Conservation (phyloP, 139 green algal species). For the Coccomyxa sp. region DNA sequence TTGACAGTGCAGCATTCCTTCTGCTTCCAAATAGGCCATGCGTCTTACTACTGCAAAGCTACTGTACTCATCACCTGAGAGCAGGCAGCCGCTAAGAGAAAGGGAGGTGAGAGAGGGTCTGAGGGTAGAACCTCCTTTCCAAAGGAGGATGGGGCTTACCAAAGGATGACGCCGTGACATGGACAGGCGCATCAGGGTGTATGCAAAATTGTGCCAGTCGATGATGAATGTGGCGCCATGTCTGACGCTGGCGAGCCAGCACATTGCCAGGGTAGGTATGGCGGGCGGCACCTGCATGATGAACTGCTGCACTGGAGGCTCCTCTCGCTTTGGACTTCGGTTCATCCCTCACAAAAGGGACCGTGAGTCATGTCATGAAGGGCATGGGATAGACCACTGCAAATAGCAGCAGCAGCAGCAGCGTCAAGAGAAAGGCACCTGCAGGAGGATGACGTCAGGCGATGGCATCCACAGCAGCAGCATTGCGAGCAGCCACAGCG, state of each 20-base stretch:
- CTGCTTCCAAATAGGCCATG: too few species aligned
- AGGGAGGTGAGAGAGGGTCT: too few species aligned
- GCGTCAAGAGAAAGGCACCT: slow-evolving; percentile 47
- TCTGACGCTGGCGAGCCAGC: slow-evolving; percentile 53
- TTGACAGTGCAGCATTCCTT: too few species aligned
- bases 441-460: slow-evolving; percentile 55
- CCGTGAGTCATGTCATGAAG: neutral
- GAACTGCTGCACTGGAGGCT: neutral
- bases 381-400: neutral
- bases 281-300: slow-evolving; percentile 82
- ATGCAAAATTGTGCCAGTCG: slow-evolving; percentile 97
- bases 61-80: too few species aligned
- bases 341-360: too few species aligned
- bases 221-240: slow-evolving; percentile 67
- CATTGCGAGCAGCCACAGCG: slow-evolving; percentile 53
- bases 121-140: too few species aligned
- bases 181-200: slow-evolving; percentile 81
- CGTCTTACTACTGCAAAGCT: too few species aligned
- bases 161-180: slow-evolving; percentile 47
- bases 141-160: too few species aligned
- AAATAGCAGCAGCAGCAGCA: neutral
- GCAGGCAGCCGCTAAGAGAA: too few species aligned
- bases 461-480: slow-evolving; percentile 50
- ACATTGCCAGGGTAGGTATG: slow-evolving; percentile 79
- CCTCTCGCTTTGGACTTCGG: too few species aligned